Evolutionary conservation across 495 filamentous ascomycete species (phyloP), one percentile per base, ranked within the genome.

Genomic region (Aspergillus heteromorphus): DNA sequence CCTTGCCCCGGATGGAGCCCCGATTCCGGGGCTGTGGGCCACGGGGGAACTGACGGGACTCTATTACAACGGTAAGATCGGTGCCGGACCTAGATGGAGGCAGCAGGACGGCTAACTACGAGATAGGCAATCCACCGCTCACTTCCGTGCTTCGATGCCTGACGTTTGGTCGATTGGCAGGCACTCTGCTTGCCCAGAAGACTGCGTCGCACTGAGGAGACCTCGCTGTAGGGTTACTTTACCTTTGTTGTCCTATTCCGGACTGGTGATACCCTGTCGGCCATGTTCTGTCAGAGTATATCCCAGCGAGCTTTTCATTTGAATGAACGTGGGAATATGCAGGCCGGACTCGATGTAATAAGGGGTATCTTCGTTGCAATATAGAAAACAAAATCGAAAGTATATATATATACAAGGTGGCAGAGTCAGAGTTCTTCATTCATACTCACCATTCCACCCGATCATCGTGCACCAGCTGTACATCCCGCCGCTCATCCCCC

Each of bases 381-480:
- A n/a, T n/a, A n/a, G n/a, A n/a, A n/a, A n/a, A n/a, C n/a, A n/a
- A n/a, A n/a, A n/a, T n/a, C n/a, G n/a, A n/a, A n/a, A n/a, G n/a
- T n/a, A n/a, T n/a, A n/a, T 27, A 27, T 27, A 27, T 27, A 27
- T 7, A 27, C 23, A 27, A 3, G 23, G 23, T 3, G 3, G 23
- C 23, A 27, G 4, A n/a, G n/a, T n/a, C n/a, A n/a, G n/a, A n/a
- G n/a, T n/a, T n/a, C n/a, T n/a, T n/a, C n/a, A n/a, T n/a, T n/a
- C n/a, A n/a, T 27, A 3, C 23, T 19, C 14, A 42, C 36, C 36
- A 51, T 18, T 40, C 31, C 8, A 38, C 18, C 14, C 69, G 61
- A 65, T 72, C 70, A 66, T 87, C 85, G 62, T 77, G 84, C 41
- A 80, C 66, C 21, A 86, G 68, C 38, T 65, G 52, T 4, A 86